Base-by-base conservation (phyloP, 768 basidiomycete genomes). In the Crepidotus variabilis region DNA sequence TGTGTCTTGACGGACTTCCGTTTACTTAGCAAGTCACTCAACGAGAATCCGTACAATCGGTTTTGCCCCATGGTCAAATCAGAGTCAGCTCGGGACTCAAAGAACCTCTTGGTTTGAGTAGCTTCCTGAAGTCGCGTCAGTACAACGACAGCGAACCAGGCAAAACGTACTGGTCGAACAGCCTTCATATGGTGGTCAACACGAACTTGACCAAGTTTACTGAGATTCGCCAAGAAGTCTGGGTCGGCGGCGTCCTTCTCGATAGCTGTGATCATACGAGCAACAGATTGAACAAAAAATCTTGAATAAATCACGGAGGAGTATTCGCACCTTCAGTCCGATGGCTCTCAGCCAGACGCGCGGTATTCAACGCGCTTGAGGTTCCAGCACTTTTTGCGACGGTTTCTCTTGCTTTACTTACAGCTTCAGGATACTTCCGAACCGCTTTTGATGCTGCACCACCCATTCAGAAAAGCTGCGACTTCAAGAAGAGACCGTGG, bases 211-310 rank as follows among this genome's bases (percentile, higher is more conserved):
- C 90, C 90, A 1, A 93, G 72, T 35, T 69, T 74, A 60, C 61
- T 80, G 50, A 94, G 70, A 61, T 88, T 90, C 34, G 80, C 75
- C 61, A 88, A 67, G 51, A 92, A 81, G 23, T 90, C 81, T 1
- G 88, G 87, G 63, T 94, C 90, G 54, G 73, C 75, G n/a, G 82
- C 78, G 61, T 93, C 89, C 52, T 65, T 71, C 54, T 82, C 75
- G 62, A 90, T 84, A 7, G 73, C 88, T 90, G 32, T 14, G 49
- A 36, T 16, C 24, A n/a, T 9, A 36, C 20, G 8, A 22, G 46
- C 23, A 28, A 28, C 21, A 23, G 24, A 39, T 10, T 28, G 33
- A 22, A 22, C 28, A 54, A 33, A 33, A 36, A 43, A n/a, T 49
- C 35, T 6, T 35, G 6, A 6, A 14, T 45, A 24, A 56, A 51